Evolutionary conservation across 176 grass and related monocot species (phyloP), one percentile per base, ranked within the genome.

Genomic region (Alloteropsis semialata): DNA sequence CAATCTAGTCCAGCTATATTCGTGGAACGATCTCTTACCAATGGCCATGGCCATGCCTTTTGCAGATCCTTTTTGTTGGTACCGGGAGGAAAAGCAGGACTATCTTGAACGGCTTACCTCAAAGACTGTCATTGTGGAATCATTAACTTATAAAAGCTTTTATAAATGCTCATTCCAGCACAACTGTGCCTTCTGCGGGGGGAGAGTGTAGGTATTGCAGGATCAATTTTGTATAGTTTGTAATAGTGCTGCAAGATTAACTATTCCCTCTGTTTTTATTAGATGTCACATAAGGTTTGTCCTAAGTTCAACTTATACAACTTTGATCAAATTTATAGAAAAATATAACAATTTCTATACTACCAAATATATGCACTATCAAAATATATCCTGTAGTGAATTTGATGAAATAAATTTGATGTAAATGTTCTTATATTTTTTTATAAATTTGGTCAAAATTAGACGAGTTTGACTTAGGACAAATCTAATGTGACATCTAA

Each of bases 21-120:
- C 61, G 59, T 43, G 25, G 53, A 33, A 74, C 19, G n/a, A 46
- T 72, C 29, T 69, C 32, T 50, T 68, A 41, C 8, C 17, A 10
- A 9, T 81, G 25, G 11, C 19, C 44, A 34, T 73, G 2, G n/a
- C 21, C 44, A 27, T 73, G 4, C 49, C 21, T 75, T 58, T 36
- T 51, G 72, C 78, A 86, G 88, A 66, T 90, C 22, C 10, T 77
- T 90, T 77, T 63, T 82, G 64, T 37, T 58, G 72, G 72, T 51
- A 53, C 36, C 53, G 39, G 2, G 36, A 77, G 36, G 42, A 57
- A 53, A 69, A 50, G 54, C 38, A 64, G 72, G 67, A 76, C 45
- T 69, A 3, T 43, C 9, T 77, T 18, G 25, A 82, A 70, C 4
- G 16, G 45, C 43, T 81, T 39, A 21, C 53, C 27, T 85, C 54